phyloP scores from a whole-genome alignment of 2,329 filamentous ascomycete genomes.

The Pseudocercospora crystallina region DNA sequence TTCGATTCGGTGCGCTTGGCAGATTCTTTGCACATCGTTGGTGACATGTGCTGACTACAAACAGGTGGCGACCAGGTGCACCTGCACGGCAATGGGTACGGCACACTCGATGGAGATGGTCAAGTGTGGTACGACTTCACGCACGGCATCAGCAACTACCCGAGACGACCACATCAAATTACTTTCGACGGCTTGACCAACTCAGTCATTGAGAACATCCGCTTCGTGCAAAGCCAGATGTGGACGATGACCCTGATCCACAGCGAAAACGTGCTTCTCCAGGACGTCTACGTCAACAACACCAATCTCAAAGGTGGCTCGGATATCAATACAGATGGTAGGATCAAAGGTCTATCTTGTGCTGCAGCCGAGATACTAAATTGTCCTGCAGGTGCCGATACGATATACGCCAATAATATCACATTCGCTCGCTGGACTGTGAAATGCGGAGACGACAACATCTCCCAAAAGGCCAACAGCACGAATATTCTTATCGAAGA shows the following conservation, averaged over 20 bases:
- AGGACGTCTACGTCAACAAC: conserved; percentile 56
- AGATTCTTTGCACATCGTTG: no score
- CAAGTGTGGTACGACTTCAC: conserved; percentile 57
- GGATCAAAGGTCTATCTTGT: no score
- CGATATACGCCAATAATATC: conserved; percentile 54
- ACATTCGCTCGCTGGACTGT: conserved; percentile 53
- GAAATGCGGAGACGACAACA: conserved; percentile 55
- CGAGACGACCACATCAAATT: conserved; percentile 53
- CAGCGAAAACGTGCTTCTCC: conserved; percentile 48
- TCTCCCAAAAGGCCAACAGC: conserved; percentile 57
- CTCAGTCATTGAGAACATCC: conserved; percentile 49
- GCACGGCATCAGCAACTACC: conserved; percentile 46
- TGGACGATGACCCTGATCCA: conserved; percentile 56
- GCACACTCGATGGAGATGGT: conserved; percentile 60
- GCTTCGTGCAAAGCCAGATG: conserved; percentile 60
- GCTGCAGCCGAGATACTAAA: no score
- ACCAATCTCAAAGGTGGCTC: conserved; percentile 34
- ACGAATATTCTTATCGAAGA: conserved; percentile 55
- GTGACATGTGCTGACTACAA: no score
- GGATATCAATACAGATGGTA: conserved; percentile 47
- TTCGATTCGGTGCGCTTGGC: conserved; percentile 44
- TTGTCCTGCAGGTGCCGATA: conserved; percentile 43
- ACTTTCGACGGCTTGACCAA: conserved; percentile 53
- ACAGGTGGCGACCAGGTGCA: conserved; percentile 50
- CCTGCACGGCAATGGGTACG: conserved; percentile 51